Evolutionary conservation across 2,329 filamentous ascomycete genomes (phyloP), one percentile per base, ranked within the genome.

Genomic region (Phialophora verrucosa): DNA sequence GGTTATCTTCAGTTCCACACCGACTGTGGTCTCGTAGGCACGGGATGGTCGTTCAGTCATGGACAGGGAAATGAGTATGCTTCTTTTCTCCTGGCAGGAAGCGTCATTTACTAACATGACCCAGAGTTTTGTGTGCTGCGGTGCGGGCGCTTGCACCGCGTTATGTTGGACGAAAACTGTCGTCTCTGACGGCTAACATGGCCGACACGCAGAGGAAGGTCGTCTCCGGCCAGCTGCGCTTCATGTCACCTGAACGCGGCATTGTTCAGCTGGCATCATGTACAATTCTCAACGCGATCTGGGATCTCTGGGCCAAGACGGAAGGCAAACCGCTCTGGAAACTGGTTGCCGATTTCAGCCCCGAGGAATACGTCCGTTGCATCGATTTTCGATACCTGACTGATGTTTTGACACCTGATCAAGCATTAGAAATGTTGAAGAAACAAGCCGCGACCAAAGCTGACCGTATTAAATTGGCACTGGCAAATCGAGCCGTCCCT

Each of bases 311-410:
- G 93, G 92, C 91, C 63, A 96, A 96, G 82, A 85, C 85, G 2
- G 86, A 95, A 38, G 84, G 86, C 71, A 96, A 97, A 83, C 93
- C 93, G 3, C 91, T 97, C 17, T 97, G 93, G 93, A 86, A 88
- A 66, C 90, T 97, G 68, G 90, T 97, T 27, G 90, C 91, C 12
- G 93, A 97, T 72, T 96, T 97, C 91, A 89, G 85, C 2, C 92
- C 93, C 0, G 90, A 95, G 79, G 90, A 97, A 80, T 88, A 96
- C 59, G 92, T 97, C 59, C 81, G 84, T 65, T 93, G 93, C 81
- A 93, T 97, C 76, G 93, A 97, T 80, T 97, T 96, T 83, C 85
- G 93, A 59, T 97, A 97, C 81, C 95, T 97, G 78, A 95, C 91
- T 27, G 93, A 97, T 79, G 92, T 92, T n/a, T 84, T 97, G 71